These are phyloP conservation scores for Sparassis latifolia DNA, from an alignment of 1,284 basidiomycete genomes.

Conservation along the genomic window DNA sequence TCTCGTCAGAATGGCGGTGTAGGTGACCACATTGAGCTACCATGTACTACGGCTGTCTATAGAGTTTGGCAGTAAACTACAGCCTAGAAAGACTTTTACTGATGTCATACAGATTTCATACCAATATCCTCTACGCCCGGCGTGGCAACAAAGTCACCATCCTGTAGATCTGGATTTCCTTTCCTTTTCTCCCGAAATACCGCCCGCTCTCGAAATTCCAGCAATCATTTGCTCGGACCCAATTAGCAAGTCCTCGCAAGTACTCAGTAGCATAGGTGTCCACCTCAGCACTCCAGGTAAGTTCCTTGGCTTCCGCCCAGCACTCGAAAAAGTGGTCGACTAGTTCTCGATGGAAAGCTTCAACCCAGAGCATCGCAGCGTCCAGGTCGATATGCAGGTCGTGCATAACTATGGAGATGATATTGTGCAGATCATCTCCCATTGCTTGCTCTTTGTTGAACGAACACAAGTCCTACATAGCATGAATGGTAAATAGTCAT, in stretches of 20 bases:
- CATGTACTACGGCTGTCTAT: too few relatives aligned
- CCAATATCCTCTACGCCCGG: neutral
- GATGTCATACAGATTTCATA: neutral
- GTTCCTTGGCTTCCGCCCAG: conserved; percentile 3
- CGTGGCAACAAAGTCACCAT: neutral
- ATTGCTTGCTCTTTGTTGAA: conserved; percentile 17
- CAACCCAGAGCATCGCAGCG: conserved; percentile 26
- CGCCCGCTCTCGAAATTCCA: conserved; percentile 32
- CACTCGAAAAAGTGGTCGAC: conserved; percentile 17
- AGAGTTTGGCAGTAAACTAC: too few relatives aligned
- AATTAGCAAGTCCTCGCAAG: conserved; percentile 27
- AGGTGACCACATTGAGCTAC: too few relatives aligned
- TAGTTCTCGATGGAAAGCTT: conserved; percentile 21
- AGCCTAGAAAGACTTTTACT: too few relatives aligned
- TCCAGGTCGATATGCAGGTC: conserved; percentile 17
- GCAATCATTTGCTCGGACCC: conserved; percentile 26
- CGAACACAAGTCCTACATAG: conserved; percentile 16
- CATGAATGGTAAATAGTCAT: neutral
- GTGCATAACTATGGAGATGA: conserved; percentile 10
- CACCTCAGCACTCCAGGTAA: conserved; percentile 14
- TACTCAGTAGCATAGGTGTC: conserved; percentile 22
- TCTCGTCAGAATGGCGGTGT: too few relatives aligned
- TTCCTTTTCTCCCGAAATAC: conserved; percentile 28
- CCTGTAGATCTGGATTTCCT: conserved; percentile 12
- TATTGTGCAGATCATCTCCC: conserved; percentile 18